Base-by-base conservation (phyloP, 1,284 basidiomycete genomes). In the Coniferiporia weirii region DNA sequence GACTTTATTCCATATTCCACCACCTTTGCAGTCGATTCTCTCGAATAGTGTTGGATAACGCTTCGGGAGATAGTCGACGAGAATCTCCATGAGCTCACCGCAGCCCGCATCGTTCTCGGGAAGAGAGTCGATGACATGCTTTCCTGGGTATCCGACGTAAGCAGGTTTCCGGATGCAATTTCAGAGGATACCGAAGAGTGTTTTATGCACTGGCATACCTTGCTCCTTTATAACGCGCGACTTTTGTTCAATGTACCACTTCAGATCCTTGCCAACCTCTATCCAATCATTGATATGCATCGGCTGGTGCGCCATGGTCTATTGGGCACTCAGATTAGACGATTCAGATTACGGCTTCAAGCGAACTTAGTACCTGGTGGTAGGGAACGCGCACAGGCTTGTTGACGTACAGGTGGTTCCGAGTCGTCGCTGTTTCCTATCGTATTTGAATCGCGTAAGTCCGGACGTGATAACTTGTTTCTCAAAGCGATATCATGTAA, bases 251-350 rank as follows among this genome's bases (percentile, higher is more conserved):
- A 75, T 65, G 62, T 76, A 75, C 70, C 69, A 70, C 58, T 65
- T 57, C 63, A 73, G 74, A 52, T 74, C 69, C 51, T 70, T 70
- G 66, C 75, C 74, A 22, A 76, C 71, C 64, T 77, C 75, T 27
- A 77, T 76, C 75, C 75, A 77, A 61, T 76, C 63, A 52, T 76
- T 72, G 38, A 69, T 65, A 22, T 73, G 66, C 72, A 76, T 75
- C 0, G 73, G 72, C 62, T 75, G 75, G 54, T 76, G 75, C 1
- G 72, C 66, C 72, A 73, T 73, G 8, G 72, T 73, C 70, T 72
- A 56, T 13, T n/a, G 15, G 4, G 45, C 17, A 6, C 7, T 38
- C 32, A 20, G 32, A 50, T 49, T 15, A 50, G 53, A 43, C 9
- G 0, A 35, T 43, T 19, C 17, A 9, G 43, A 12, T 19, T 52